Percentiles rank a stretch among this genome's conserved stretches.
Conservation (phyloP, 2,329 filamentous ascomycete species). For the Cryphonectria naterciae region DNA sequence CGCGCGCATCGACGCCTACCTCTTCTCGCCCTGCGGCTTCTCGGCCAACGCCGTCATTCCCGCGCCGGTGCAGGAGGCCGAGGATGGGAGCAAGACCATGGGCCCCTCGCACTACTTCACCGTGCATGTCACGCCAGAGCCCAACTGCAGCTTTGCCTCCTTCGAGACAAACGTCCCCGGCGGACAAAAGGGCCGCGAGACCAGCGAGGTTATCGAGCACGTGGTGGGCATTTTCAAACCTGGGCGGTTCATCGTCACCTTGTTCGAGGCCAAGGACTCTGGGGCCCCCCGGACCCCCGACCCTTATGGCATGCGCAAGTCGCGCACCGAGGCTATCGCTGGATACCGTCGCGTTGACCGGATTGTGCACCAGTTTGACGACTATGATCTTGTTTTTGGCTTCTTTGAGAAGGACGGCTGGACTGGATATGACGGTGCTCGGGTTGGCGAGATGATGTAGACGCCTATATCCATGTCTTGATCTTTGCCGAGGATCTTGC, state of each 20-base stretch:
- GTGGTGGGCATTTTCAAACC: conserved; percentile 96
- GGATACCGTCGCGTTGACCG: conserved; percentile 91
- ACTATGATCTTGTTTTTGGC: conserved; percentile 94
- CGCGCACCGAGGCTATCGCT: conserved; percentile 74
- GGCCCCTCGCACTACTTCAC: conserved; percentile 86
- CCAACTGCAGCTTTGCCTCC: conserved; percentile 94
- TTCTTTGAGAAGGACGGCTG: conserved; percentile 93
- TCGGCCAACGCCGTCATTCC: conserved; percentile 96
- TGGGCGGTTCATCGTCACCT: conserved; percentile 94
- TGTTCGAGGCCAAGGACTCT: conserved; percentile 84
- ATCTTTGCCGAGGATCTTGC: not conserved
- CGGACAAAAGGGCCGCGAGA: conserved; percentile 83
- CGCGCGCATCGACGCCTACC: conserved; percentile 90
- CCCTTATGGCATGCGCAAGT: conserved; percentile 44
- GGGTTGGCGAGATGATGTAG: conserved; percentile 57
- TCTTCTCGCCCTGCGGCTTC: conserved; percentile 96
- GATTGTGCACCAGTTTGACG: conserved; percentile 96
- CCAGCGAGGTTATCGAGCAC: conserved; percentile 87
- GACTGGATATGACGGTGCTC: conserved; percentile 55
- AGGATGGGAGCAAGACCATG: conserved; percentile 43
- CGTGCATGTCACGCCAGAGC: conserved; percentile 96
- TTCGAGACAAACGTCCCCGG: conserved; percentile 98
- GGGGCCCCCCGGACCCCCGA: conserved; percentile 44
- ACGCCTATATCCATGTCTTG: not conserved
- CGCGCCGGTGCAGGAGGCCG: conserved; percentile 59